A percentile compares a stretch with the other conserved stretches of the same genome.
These are phyloP conservation scores for Hypoxylon rubiginosum DNA, from an alignment of 2,329 filamentous ascomycete genomes.

Conservation along the genomic window DNA sequence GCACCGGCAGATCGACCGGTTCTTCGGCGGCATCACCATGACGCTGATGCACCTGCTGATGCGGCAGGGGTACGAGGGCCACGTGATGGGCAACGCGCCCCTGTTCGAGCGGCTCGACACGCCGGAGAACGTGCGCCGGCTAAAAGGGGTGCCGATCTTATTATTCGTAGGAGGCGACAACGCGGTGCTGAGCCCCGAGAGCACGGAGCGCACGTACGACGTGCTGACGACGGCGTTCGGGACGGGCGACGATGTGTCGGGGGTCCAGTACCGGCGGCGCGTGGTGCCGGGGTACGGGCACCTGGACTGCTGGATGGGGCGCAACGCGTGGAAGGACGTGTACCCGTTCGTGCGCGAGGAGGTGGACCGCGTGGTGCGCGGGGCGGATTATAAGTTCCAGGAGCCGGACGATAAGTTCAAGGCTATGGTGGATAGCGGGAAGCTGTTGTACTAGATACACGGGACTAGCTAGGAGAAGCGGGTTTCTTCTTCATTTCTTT, in stretches of 20 bases:
- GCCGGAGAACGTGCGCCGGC: conserved; percentile 62
- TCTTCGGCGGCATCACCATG: conserved; percentile 75
- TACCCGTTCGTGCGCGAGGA: conserved; percentile 69
- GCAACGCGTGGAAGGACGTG: conserved; percentile 70
- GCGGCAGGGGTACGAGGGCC: conserved; percentile 65
- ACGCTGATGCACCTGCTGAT: conserved; percentile 68
- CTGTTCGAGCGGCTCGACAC: conserved; percentile 63
- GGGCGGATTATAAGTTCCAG: conserved; percentile 57
- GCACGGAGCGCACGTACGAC: conserved; percentile 68
- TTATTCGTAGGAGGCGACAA: conserved; percentile 70
- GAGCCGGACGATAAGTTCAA: conserved; percentile 61
- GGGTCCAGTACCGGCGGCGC: conserved; percentile 62
- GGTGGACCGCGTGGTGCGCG: conserved; percentile 65
- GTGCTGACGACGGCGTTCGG: conserved; percentile 66
- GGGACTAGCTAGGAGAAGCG: too few relatives aligned
- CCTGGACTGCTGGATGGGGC: conserved; percentile 73
- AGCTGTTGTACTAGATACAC: conserved; percentile 55
- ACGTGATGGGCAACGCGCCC: conserved; percentile 66
- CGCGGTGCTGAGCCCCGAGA: conserved; percentile 66
- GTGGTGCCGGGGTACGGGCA: conserved; percentile 72
- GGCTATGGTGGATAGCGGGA: conserved; percentile 57
- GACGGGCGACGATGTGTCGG: conserved; percentile 45
- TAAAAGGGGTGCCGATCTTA: conserved; percentile 67
- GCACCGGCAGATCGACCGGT: conserved; percentile 71
- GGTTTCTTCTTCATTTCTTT: background rate